Conservation (phyloP, 2,329 filamentous ascomycete genomes). For the Acrodontium crateriforme region DNA sequence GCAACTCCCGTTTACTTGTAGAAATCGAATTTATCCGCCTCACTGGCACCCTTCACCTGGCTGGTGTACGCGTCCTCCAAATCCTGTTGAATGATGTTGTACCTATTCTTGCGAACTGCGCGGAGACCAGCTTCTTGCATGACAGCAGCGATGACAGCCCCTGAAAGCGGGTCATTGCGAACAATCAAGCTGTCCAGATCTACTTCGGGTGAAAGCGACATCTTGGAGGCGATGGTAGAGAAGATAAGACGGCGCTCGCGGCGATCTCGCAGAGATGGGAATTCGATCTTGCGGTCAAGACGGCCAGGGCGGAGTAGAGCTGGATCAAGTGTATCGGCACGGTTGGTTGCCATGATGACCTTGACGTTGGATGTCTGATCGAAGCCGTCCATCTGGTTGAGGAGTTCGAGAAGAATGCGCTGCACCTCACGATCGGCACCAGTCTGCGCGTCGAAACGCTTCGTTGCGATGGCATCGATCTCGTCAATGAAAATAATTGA, state of each 20-base stretch:
- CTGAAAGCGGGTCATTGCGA: constrained; percentile 86
- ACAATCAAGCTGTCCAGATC: constrained; percentile 94
- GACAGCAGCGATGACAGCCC: constrained; percentile 92
- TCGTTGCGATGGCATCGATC: constrained; percentile 96
- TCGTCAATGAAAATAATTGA: constrained; percentile 99
- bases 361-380: constrained; percentile 98
- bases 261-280: constrained; percentile 85
- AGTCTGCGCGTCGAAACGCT: constrained; percentile 97
- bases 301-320: constrained; percentile 87
- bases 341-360: constrained; percentile 99
- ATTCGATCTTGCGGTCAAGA: constrained; percentile 96
- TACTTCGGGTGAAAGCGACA: constrained; percentile 92
- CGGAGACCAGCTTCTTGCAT: constrained; percentile 97
- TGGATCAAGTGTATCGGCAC: constrained; percentile 91
- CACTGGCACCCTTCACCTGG: constrained; percentile 76
- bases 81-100: constrained; percentile 97
- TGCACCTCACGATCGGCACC: constrained; percentile 96
- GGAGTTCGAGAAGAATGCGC: constrained; percentile 89
- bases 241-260: constrained; percentile 95
- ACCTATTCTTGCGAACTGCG: constrained; percentile 92
- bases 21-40: constrained; percentile 73
- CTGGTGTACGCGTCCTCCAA: constrained; percentile 93
- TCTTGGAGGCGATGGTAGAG: constrained; percentile 89
- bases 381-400: constrained; percentile 99
- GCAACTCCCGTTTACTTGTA: constrained; percentile 62